phyloP scores from a whole-genome alignment of 768 basidiomycete genomes.

The Phaffia tasmanica region DNA sequence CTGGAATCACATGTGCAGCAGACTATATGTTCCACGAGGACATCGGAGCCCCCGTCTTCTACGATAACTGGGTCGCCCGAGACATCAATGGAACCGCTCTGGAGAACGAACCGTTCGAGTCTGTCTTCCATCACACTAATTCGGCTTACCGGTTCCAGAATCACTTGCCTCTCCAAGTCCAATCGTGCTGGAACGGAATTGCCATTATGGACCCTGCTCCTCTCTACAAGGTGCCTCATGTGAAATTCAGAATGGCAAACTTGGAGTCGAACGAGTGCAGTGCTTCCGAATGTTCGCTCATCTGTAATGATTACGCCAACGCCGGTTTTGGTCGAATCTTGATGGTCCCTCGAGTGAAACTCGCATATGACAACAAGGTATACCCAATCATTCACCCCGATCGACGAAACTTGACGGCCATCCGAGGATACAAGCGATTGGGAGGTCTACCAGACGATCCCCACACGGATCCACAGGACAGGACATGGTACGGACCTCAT shows the following conservation, averaged over 20 bases:
- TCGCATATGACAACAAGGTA: slow-evolving; percentile 88
- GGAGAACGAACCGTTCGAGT: slow-evolving; percentile 94
- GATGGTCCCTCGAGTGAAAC: slow-evolving; percentile 93
- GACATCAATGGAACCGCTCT: slow-evolving; percentile 98
- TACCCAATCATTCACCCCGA: slow-evolving; percentile 88
- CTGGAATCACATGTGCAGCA: slow-evolving; percentile 93
- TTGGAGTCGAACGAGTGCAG: slow-evolving; percentile 83
- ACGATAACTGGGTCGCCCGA: slow-evolving; percentile 80
- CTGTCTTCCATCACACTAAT: slow-evolving; percentile 73
- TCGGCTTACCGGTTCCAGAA: slow-evolving; percentile 72
- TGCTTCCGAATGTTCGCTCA: slow-evolving; percentile 87
- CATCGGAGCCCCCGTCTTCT: slow-evolving; percentile 46
- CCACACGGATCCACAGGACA: slow-evolving; percentile 89
- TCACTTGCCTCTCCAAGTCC: slow-evolving; percentile 90
- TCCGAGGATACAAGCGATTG: slow-evolving; percentile 83
- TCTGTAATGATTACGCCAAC: slow-evolving; percentile 51
- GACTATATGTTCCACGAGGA: slow-evolving; percentile 99
- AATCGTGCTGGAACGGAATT: slow-evolving; percentile 98
- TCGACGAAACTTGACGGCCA: slow-evolving; percentile 85
- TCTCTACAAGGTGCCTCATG: slow-evolving; percentile 80
- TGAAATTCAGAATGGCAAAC: slow-evolving; percentile 89
- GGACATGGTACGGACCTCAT: slow-evolving; percentile 68
- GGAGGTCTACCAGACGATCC: slow-evolving; percentile 96
- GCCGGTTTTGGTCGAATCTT: slow-evolving; percentile 72
- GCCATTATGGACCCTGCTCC: slow-evolving; percentile 91